phyloP scores from a whole-genome alignment of 345 rosid species.

The Citrus maxima region DNA sequence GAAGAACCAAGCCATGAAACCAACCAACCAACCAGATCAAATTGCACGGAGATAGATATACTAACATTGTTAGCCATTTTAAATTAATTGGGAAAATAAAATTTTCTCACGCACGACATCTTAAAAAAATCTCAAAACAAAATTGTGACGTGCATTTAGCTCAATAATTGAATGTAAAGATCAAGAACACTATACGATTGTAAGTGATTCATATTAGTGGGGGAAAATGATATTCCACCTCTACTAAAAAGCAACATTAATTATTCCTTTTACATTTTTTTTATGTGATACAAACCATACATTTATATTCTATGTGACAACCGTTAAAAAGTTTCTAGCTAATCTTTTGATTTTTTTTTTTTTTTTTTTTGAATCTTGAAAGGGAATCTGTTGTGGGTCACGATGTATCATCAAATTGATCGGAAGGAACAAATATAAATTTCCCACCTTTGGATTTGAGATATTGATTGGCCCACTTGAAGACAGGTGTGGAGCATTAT shows the following conservation, averaged over 20 bases:
- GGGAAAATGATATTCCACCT: not conserved
- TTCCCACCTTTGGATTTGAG: not conserved
- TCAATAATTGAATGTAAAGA: not conserved
- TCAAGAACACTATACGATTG: not conserved
- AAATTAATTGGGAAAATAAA: too few relatives aligned
- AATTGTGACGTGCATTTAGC: too few relatives aligned
- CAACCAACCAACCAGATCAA: too few relatives aligned
- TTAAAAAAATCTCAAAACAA: too few relatives aligned
- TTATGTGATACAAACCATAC: not conserved
- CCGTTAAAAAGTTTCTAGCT: not conserved
- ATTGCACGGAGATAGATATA: not conserved
- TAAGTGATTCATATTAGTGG: not conserved
- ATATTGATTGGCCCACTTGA: conserved; percentile 1
- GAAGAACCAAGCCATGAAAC: too few relatives aligned
- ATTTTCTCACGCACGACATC: too few relatives aligned
- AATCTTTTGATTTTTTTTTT: too few relatives aligned
- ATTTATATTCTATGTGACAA: not conserved
- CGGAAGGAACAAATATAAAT: too few relatives aligned
- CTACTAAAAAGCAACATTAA: not conserved
- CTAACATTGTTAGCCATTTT: too few relatives aligned
- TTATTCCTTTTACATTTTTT: too few relatives aligned
- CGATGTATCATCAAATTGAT: not conserved
- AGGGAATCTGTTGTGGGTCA: not conserved
- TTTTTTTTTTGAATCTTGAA: not conserved
- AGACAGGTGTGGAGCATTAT: conserved; percentile 13